Evolutionary conservation across 1,139 yeast genomes (phyloP), one percentile per base, ranked within the genome.

Genomic region (Candida dubliniensis): DNA sequence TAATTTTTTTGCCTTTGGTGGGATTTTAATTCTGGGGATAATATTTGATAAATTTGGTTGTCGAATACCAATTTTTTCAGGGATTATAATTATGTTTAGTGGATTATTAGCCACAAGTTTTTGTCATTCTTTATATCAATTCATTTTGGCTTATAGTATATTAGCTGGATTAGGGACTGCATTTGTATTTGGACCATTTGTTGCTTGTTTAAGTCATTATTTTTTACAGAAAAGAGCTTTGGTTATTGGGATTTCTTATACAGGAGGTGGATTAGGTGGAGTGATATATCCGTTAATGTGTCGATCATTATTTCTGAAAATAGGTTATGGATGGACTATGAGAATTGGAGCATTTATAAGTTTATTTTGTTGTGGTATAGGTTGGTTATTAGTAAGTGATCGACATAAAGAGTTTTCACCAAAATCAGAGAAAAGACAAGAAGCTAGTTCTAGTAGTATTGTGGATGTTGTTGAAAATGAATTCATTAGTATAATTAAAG

Each of bases 241-340:
- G 31, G 66, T 64, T 4, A 54, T 61, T 30, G 67, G 67, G 2
- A 15, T 53, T 0, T 59, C 61, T 3, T 61, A 61, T 42, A 54
- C 60, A 12, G 68, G 68, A 1, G 65, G 68, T 24, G 64, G 62
- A 4, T 30, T 63, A n/a, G 68, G 68, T 2, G 69, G 69, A 0
- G 57, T 63, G 3, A 47, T 58, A 9, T 55, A 57, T 32, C 69
- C 69, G 4, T 45, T 63, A 12, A 51, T 61, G 41, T 57, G 61
- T 36, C 40, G 57, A 14, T 43, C 51, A 25, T 52, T 64, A 31
- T 58, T 59, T 35, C 56, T 57, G 12, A 52, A 54, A 43, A 42
- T 64, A 10, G 69, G 69, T 3, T 64, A 59, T 45, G 65, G 62
- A 1, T 64, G 69, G 69, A 45, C 66, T 3, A 54, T 64, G 3